These are phyloP conservation scores for Acrodontium crateriforme DNA, from an alignment of 2,329 filamentous ascomycete genomes.

Conservation along the genomic window DNA sequence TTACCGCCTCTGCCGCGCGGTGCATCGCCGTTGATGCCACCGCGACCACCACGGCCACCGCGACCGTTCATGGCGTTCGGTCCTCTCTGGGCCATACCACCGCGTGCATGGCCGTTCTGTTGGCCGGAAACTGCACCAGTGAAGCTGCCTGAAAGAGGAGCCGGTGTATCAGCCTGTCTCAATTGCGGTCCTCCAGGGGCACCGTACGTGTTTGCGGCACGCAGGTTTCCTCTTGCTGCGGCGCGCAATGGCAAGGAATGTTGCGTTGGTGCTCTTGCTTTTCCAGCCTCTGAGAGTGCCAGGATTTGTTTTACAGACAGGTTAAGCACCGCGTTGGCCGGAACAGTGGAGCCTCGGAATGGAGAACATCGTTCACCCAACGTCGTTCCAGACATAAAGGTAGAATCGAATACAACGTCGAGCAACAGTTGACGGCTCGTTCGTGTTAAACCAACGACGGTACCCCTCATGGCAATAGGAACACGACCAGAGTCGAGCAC, in stretches of 20 bases:
- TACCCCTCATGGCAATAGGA: constrained; percentile 80
- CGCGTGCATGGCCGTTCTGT: constrained; percentile 20
- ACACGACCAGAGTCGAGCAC: constrained; percentile 88
- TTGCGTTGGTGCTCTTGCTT: constrained; percentile 14
- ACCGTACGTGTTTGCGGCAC: constrained; percentile 38
- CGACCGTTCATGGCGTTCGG: too few species aligned
- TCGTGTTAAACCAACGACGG: constrained; percentile 85
- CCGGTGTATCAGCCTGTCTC: constrained; percentile 40
- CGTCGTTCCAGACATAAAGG: constrained; percentile 95
- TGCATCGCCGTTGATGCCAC: constrained; percentile 3
- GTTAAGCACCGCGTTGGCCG: constrained; percentile 79
- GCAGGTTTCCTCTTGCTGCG: constrained; percentile 27
- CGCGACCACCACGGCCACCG: constrained; percentile 29
- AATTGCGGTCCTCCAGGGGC: constrained; percentile 48
- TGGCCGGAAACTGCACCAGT: constrained; percentile 41
- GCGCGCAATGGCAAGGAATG: constrained; percentile 14
- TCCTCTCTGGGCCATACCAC: constrained; percentile 14
- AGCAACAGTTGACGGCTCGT: constrained; percentile 71
- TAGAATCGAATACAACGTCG: constrained; percentile 84
- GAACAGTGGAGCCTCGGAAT: constrained; percentile 88
- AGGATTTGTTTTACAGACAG: constrained; percentile 70
- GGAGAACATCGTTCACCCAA: constrained; percentile 79
- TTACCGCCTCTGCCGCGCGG: constrained; percentile 19
- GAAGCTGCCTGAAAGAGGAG: constrained; percentile 45
- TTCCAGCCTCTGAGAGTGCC: constrained; percentile 33